Evolutionary conservation across 2,329 filamentous ascomycete species (phyloP).

Genomic region (Ophiostoma ulmi): DNA sequence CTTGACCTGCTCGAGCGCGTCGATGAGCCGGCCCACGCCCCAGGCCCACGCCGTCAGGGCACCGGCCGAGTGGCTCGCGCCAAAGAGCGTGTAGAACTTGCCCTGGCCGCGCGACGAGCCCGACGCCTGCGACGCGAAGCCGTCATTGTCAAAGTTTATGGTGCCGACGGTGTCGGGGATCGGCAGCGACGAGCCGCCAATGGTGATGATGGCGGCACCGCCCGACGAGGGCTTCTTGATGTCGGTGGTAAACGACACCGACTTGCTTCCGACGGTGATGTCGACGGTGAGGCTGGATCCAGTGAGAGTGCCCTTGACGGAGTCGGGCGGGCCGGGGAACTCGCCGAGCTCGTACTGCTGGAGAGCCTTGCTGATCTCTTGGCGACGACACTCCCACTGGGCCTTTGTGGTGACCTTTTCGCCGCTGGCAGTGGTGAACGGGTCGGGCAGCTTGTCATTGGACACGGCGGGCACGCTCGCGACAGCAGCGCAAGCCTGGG

Average conservation of each 20-base stretch:
- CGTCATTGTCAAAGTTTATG: slow-evolving; percentile 56
- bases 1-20: slow-evolving; percentile 51
- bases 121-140: slow-evolving; percentile 48
- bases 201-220: slow-evolving; percentile 50
- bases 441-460: slow-evolving; percentile 42
- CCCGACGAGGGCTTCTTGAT: slow-evolving; percentile 41
- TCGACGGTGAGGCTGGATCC: slow-evolving; percentile 42
- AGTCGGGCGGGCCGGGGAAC: slow-evolving; percentile 44
- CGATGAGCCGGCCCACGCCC: slow-evolving; percentile 56
- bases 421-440: slow-evolving; percentile 44
- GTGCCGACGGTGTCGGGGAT: slow-evolving; percentile 50
- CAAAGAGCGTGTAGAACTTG: slow-evolving; percentile 34
- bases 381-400: slow-evolving; percentile 45
- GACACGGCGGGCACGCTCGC: slow-evolving; percentile 37
- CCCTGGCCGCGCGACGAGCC: slow-evolving; percentile 49
- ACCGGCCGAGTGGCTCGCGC: slow-evolving; percentile 31
- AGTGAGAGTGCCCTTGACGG: slow-evolving; percentile 42
- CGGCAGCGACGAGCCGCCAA: slow-evolving; percentile 52
- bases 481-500: slow-evolving; percentile 34
- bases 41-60: slow-evolving; percentile 60
- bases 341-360: slow-evolving; percentile 49
- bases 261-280: slow-evolving; percentile 42
- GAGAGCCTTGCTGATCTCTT: slow-evolving; percentile 45
- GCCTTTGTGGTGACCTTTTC: slow-evolving; percentile 42
- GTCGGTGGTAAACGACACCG: slow-evolving; percentile 41